phyloP scores from a whole-genome alignment of 257 asterid genomes.

The Datura wrightii region DNA sequence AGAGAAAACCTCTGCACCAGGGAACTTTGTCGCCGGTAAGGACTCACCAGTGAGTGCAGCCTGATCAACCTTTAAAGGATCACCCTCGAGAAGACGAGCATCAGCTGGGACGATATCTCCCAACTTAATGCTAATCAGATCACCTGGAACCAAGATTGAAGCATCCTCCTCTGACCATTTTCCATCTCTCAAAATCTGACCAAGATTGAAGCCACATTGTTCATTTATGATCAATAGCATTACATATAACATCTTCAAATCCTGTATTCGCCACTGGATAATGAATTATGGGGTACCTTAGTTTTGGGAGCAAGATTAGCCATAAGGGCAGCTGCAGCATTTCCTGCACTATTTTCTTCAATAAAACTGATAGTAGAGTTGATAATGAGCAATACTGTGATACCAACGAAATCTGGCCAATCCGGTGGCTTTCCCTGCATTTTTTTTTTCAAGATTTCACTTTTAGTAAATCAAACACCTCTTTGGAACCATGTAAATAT shows the following conservation, averaged over 20 bases:
- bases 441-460: not conserved
- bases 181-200: conserved; percentile 82
- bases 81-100: conserved; percentile 93
- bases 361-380: conserved; percentile 83
- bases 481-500: not conserved
- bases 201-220: not conserved
- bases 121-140: conserved; percentile 81
- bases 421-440: conserved; percentile 76
- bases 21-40: conserved; percentile 77
- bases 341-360: conserved; percentile 86
- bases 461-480: not conserved
- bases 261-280: no score
- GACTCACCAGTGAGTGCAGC: conserved; percentile 93
- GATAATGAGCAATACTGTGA: conserved; percentile 60
- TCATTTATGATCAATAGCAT: not conserved
- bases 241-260: no score
- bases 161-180: conserved; percentile 87
- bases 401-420: conserved; percentile 87
- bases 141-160: conserved; percentile 86
- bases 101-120: conserved; percentile 95
- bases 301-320: conserved; percentile 94
- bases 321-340: no score
- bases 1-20: conserved; percentile 78
- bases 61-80: conserved; percentile 86
- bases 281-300: no score